Base-by-base conservation (phyloP, 169 alveolate genomes). In the Eimeria zaria region DNA sequence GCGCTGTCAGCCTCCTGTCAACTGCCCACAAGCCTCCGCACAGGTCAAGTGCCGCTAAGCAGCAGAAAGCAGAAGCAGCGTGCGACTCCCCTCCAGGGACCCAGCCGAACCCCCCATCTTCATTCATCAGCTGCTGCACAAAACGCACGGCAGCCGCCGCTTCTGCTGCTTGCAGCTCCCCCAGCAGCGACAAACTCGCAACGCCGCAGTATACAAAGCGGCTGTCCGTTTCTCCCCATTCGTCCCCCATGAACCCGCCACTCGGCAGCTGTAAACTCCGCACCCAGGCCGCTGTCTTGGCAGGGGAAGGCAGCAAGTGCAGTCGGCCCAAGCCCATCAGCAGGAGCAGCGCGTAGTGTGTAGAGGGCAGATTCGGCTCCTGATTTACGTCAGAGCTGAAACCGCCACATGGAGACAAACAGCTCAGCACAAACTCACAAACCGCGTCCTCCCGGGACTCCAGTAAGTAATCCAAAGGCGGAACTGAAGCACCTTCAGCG, bases 51-150 rank as follows among this genome's bases (percentile, higher is more conserved):
- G 96, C 91, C 33, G 99, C 99, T 73, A 99, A 98, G 78, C 99
- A 98, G 88, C 99, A 98, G 95, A 98, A 99, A 18, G 98, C 98
- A 95, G 99, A 99, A n/a, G 99, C 99, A 27, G 99, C 99, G 96
- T 99, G 99, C 60, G 99, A 97, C 96, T 99, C 99, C 2, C 99
- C 99, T 71, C 98, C 99, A 4, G 99, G 99, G 27, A 98, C 97
- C 89, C 99, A 99, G 20, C 99, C 99, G 95, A 98, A 99, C 14
- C 99, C 99, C 51, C 99, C 99, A 96, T 99, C 99, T 53, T 97
- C 97, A 95, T 99, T 99, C 95, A 97, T 97, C 94, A 99, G 98
- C 80, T 44, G 91, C 95, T 97, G 97, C 41, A 99, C 97, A 96
- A 95, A 99, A 55, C 97, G 98, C 24, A 97, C 97, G 44, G 99